Percentiles rank a stretch among this genome's conserved stretches.
Conservation (phyloP, 495 filamentous ascomycete species). For the Tuber borchii region DNA sequence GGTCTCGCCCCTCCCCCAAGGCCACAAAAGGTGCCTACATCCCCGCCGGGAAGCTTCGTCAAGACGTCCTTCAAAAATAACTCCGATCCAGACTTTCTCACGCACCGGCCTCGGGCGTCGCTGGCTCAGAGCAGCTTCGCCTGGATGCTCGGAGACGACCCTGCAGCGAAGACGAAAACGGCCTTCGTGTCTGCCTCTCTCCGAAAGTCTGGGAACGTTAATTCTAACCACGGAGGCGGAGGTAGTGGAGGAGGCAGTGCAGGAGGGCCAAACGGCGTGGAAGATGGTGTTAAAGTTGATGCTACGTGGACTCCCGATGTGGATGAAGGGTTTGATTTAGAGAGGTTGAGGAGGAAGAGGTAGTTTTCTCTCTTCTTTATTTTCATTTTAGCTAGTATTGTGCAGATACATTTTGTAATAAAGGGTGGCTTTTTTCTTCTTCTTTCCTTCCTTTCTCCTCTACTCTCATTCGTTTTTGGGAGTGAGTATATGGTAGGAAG, state of each 20-base stretch:
- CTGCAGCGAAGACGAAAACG: constrained; percentile 31
- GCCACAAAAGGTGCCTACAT: constrained; percentile 27
- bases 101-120: constrained; percentile 50
- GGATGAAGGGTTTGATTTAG: constrained; percentile 29
- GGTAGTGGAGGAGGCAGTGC: constrained; percentile 10
- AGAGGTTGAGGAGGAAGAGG: constrained; percentile 16
- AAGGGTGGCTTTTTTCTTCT: not conserved
- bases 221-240: constrained; percentile 1
- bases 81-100: constrained; percentile 40
- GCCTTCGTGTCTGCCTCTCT: constrained; percentile 25
- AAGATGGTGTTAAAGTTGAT: constrained; percentile 4
- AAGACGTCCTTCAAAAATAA: constrained; percentile 41
- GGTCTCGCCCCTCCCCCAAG: constrained; percentile 10
- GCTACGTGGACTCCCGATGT: constrained; percentile 2
- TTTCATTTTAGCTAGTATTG: not conserved
- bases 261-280: constrained; percentile 2
- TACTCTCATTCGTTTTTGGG: not conserved
- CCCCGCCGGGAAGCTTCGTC: constrained; percentile 36
- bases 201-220: not conserved
- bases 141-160: constrained; percentile 70
- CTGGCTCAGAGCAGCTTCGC: constrained; percentile 83
- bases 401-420: not conserved
- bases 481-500: not conserved
- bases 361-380: not conserved
- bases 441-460: not conserved